Conservation (phyloP, 306 rosid genomes). For the Corylus heterophylla region DNA sequence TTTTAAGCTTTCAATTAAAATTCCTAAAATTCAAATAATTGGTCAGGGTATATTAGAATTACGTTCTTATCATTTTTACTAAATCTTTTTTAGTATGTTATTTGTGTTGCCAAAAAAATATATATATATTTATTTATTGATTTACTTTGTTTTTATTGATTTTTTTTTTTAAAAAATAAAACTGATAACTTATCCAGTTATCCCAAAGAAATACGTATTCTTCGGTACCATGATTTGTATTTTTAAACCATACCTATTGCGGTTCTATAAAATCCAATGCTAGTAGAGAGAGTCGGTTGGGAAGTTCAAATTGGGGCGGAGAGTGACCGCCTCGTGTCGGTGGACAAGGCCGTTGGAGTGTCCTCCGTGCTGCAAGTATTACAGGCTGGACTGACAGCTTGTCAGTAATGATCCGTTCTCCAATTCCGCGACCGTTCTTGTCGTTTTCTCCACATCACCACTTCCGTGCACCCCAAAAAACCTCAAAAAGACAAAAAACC, state of each 20-base stretch:
- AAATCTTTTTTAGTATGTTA: too few species aligned
- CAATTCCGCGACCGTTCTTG: constrained; percentile 34
- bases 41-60: too few species aligned
- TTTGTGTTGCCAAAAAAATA: too few species aligned
- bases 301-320: background rate
- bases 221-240: too few species aligned
- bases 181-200: too few species aligned
- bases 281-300: background rate
- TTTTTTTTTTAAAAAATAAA: too few species aligned
- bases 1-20: too few species aligned
- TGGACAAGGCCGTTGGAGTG: constrained; percentile 29
- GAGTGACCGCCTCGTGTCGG: constrained; percentile 45
- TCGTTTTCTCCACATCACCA: constrained; percentile 46
- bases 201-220: too few species aligned
- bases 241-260: background rate
- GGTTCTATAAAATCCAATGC: background rate
- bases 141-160: too few species aligned
- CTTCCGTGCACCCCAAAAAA: constrained; percentile 12
- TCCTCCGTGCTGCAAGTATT: constrained; percentile 21
- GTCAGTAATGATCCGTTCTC: constrained; percentile 34
- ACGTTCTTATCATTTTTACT: too few species aligned
- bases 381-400: constrained; percentile 42
- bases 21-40: too few species aligned
- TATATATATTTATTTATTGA: too few species aligned
- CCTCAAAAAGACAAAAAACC: background rate